Base-by-base conservation (phyloP, 257 asterid species). In the Ocimum tenuiflorum region DNA sequence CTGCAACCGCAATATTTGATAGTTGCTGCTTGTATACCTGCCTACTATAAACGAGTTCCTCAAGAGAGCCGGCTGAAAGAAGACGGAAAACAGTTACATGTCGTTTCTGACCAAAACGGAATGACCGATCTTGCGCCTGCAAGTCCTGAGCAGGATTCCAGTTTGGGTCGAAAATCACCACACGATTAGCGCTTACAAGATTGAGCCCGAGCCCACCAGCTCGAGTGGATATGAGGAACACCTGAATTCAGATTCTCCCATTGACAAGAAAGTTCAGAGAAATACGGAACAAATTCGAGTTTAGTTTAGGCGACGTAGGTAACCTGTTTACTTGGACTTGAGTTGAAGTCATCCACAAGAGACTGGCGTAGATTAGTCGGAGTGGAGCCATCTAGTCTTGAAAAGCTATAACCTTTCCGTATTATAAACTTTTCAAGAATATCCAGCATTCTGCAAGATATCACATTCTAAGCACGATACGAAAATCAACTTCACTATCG, bases 131-230 rank as follows among this genome's bases (percentile, higher is more conserved):
- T 73, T 89, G 99, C 8, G 99, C 99, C 84, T 92, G 99, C 79
- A 92, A 69, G 81, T 92, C 97, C 70, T 92, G 97, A 39, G 99
- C 94, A 7, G 97, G 99, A 61, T 92, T 92, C 97, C 99, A 92
- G 77, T 89, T 89, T 48, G 99, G 99, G 74, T 92, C 97, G 67
- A 92, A 92, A 70, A 89, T 85, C 35, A 92, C 97, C 19, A 92
- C 99, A 20, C 97, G 84, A 77, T 92, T 92, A 41, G 99, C 97
- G 66, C 96, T 82, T 1, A 87, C 96, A 23, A 92, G 99, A 76
- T 92, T 92, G 35, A 92, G 86, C 15, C 99, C 97, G 51, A 89
- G 96, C 67, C 99, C 97, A 47, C 99, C 99, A 67, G 99, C 99
- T 63, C 95, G 82, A 55, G 99, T 92, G 68, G 99, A 89, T 72